Evolutionary conservation across 208 protist species (phyloP), one percentile per base, ranked within the genome.

Genomic region (Acanthamoeba triangularis): DNA sequence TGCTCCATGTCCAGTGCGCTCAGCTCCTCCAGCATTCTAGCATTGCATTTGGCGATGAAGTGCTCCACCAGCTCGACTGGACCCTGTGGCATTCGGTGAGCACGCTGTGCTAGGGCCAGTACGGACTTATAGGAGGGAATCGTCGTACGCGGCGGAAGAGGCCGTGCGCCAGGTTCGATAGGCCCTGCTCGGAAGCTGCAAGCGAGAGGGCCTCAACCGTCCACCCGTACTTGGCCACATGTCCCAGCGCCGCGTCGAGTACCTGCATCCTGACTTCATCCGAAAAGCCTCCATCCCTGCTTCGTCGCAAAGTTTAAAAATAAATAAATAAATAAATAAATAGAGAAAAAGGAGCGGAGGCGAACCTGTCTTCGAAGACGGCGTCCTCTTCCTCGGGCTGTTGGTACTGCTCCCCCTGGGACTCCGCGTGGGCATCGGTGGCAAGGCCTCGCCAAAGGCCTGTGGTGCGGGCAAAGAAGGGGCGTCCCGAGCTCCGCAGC

Each of bases 71-170:
- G 47, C 35, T 90, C 84, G 11, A 90, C 84, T 25, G 84, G 84
- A 3, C 84, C 84, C 84, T 90, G 49, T 35, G 5, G 49, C 54
- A 85, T 14, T 18, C 16, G 10, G 41, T n/a, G 5, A 20, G 33
- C 23, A n/a, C 23, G 49, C 7, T 6, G 0, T 59, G n/a, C 30
- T 16, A 85, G 49, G 13, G 14, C 2, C 20, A 1, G 23, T 13
- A 14, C 18, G 37, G 2, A 8, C 37, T 18, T 18, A 59, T 25
- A n/a, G 54, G 2, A 25, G 54, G 18, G 54, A 25, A 59, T 18
- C 54, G 54, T 8, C 18, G 54, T 90, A 90, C 84, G 11, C 84
- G 84, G n/a, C 35, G 84, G 84, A 90, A 90, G 84, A 90, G 84
- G 52, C 84, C 84, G 56, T 90, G 84, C 7, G 84, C 84, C 10